These are phyloP conservation scores for Wallacemonas collosoma DNA, from an alignment of 208 protist species.

Conservation along the genomic window DNA sequence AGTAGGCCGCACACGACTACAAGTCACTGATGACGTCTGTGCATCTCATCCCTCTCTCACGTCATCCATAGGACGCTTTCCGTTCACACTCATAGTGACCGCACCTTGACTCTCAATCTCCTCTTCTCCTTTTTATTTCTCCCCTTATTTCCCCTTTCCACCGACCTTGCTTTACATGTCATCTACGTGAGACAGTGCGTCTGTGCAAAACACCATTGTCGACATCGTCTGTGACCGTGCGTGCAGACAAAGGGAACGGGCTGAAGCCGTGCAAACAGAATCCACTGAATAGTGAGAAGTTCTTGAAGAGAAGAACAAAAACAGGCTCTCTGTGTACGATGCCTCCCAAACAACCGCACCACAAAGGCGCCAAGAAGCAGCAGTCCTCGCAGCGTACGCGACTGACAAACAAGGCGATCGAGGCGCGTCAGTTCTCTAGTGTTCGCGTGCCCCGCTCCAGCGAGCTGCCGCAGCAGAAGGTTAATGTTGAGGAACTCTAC, in stretches of 20 bases:
- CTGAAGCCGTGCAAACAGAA: not conserved
- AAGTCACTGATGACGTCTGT: too few species aligned
- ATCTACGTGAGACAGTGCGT: too few species aligned
- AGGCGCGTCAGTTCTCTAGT: constrained; percentile 77
- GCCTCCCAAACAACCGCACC: constrained; percentile 23
- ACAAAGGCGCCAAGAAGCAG: constrained; percentile 35
- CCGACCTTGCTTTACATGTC: too few species aligned
- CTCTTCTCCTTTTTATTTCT: not conserved
- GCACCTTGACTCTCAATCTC: too few species aligned
- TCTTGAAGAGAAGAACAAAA: not conserved
- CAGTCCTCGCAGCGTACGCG: constrained; percentile 58
- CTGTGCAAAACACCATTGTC: too few species aligned
- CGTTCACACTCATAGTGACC: too few species aligned
- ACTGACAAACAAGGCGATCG: constrained; percentile 75
- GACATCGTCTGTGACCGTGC: too few species aligned
- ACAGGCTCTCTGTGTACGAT: not conserved
- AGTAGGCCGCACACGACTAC: too few species aligned
- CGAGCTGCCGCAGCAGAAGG: constrained; percentile 45
- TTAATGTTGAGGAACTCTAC: constrained; percentile 64
- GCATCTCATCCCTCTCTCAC: too few species aligned
- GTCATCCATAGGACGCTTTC: too few species aligned
- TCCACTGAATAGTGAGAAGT: not conserved
- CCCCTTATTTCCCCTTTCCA: constrained; percentile 17
- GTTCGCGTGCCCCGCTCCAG: constrained; percentile 60
- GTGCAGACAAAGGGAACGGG: too few species aligned